Percentiles rank a stretch among this genome's conserved stretches.
phyloP scores from a whole-genome alignment of 2,329 filamentous ascomycete genomes.

The Paecilomyces sp. region DNA sequence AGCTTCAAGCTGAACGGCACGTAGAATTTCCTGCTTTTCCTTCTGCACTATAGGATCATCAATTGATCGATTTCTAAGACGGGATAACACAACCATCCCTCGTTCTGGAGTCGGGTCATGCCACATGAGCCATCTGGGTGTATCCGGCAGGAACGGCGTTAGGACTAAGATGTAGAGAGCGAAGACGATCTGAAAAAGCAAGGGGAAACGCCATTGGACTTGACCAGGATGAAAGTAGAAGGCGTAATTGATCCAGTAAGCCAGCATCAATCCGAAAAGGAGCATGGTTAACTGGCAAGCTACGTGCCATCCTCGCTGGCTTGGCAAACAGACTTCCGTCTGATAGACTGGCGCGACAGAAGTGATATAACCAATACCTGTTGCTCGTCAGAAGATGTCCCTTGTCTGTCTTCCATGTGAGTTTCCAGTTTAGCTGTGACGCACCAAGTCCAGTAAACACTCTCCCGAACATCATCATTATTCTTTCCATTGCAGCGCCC shows the following conservation, averaged over 20 bases:
- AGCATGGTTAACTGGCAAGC: too few species aligned
- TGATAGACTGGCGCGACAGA: too few species aligned
- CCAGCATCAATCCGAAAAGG: not conserved
- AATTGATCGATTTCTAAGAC: not conserved
- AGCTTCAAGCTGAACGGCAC: not conserved
- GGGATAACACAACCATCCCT: not conserved
- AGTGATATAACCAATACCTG: too few species aligned
- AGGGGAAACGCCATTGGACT: slow-evolving; percentile 3
- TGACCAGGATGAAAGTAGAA: slow-evolving; percentile 7
- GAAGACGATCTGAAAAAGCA: not conserved
- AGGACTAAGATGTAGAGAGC: not conserved
- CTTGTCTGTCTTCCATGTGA: too few species aligned
- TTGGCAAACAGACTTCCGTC: too few species aligned
- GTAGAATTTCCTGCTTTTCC: not conserved
- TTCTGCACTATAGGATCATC: not conserved
- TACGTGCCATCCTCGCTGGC: too few species aligned
- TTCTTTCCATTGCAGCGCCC: too few species aligned
- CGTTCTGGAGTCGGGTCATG: not conserved
- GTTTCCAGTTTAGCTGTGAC: too few species aligned
- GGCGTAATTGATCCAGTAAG: slow-evolving; percentile 3
- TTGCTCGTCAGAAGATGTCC: too few species aligned
- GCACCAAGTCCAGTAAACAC: too few species aligned
- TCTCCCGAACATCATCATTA: too few species aligned
- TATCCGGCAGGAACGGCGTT: slow-evolving; percentile 1
- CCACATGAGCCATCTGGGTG: slow-evolving; percentile 1